Evolutionary conservation across 306 rosid genomes (phyloP).

Genomic region (Trifolium repens): DNA sequence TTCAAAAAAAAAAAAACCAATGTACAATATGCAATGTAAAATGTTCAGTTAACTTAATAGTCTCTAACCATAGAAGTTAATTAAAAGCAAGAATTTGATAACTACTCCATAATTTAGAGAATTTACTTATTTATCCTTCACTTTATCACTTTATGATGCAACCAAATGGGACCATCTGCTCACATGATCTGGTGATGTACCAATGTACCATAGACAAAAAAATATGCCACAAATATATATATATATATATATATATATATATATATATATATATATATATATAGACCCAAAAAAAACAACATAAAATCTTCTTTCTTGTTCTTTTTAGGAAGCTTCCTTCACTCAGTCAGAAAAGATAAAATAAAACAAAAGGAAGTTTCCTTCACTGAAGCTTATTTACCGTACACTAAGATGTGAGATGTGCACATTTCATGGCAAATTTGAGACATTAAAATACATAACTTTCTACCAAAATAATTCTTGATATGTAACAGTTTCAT

Average conservation of each 20-base stretch:
- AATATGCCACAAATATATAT: neutral
- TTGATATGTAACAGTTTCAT: neutral
- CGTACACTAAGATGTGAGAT: neutral
- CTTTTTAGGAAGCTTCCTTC: conserved; percentile 6
- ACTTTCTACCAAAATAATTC: neutral
- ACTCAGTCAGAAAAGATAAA: neutral
- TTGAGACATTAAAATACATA: neutral
- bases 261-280: neutral
- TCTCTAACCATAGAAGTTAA: too few species aligned
- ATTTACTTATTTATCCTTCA: too few species aligned
- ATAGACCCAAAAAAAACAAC: neutral
- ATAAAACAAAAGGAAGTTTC: conserved; percentile 3
- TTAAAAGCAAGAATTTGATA: too few species aligned
- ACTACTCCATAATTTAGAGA: too few species aligned
- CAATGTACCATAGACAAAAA: neutral
- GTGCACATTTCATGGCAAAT: neutral
- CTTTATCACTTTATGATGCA: too few species aligned
- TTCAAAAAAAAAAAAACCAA: too few species aligned
- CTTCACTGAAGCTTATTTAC: neutral
- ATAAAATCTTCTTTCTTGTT: neutral
- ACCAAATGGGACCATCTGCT: neutral
- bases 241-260: neutral
- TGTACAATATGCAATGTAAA: too few species aligned
- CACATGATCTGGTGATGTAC: neutral
- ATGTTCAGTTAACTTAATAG: too few species aligned